Conservation (phyloP, 2,329 filamentous ascomycete genomes). For the Colletotrichum paranaense region DNA sequence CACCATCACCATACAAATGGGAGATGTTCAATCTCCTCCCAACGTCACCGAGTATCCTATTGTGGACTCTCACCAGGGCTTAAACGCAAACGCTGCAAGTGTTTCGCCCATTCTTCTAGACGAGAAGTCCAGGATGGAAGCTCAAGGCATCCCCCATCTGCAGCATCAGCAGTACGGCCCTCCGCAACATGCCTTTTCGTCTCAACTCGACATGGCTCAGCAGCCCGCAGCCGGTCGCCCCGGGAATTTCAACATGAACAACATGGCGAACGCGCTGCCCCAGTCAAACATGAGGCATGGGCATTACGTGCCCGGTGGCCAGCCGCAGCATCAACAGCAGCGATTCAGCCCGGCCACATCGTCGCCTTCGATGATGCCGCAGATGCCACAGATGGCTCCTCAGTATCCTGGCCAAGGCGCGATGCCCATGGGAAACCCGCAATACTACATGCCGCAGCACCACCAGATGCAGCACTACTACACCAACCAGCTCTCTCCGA, state of each 20-base stretch:
- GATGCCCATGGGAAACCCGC: slow-evolving; percentile 53
- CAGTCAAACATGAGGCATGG: slow-evolving; percentile 51
- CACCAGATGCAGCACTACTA: slow-evolving; percentile 58
- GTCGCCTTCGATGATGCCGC: slow-evolving; percentile 52
- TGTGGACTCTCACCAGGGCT: slow-evolving; percentile 35
- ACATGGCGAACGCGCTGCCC: slow-evolving; percentile 58
- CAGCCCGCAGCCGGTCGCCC: slow-evolving; percentile 42
- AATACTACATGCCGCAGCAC: slow-evolving; percentile 61
- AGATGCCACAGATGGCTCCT: slow-evolving; percentile 49
- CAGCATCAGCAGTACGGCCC: slow-evolving; percentile 42
- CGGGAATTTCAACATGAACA: slow-evolving; percentile 59
- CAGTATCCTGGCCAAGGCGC: slow-evolving; percentile 52
- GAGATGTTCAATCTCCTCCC: slow-evolving; percentile 44
- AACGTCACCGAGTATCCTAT: slow-evolving; percentile 36
- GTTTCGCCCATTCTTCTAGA: slow-evolving; percentile 13
- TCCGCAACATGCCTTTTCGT: slow-evolving; percentile 52
- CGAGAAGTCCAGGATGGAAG: slow-evolving; percentile 19
- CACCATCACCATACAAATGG: slow-evolving; percentile 43
- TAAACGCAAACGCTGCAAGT: slow-evolving; percentile 21
- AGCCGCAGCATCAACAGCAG: slow-evolving; percentile 47
- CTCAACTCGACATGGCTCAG: slow-evolving; percentile 55
- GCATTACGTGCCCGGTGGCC: slow-evolving; percentile 49
- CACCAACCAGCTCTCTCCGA: slow-evolving; percentile 49
- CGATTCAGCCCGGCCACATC: slow-evolving; percentile 44
- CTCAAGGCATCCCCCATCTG: slow-evolving; percentile 37